Base-by-base conservation (phyloP, 768 basidiomycete genomes). In the Macrolepiota dolichaula region DNA sequence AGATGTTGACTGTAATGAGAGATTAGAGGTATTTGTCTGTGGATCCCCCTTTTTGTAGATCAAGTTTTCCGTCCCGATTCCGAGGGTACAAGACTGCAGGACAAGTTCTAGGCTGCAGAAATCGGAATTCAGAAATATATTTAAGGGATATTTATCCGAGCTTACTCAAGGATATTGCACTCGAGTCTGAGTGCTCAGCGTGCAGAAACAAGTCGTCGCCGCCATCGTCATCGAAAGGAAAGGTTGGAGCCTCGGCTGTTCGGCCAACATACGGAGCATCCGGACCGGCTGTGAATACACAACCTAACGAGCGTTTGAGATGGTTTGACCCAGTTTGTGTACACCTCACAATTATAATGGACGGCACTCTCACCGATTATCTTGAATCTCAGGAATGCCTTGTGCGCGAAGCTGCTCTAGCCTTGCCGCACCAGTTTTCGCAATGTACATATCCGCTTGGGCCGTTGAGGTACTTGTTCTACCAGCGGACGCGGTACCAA, bases 391-490 rank as follows among this genome's bases (percentile, higher is more conserved):
- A 84, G 62, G 77, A 81, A 24, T 75, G 79, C 51, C 77, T 84
- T 27, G 72, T 83, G 35, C 74, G 77, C 63, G 80, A 82, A 69
- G 85, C 78, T 61, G 79, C 73, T 11, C 76, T 85, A 38, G 86
- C 86, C 3, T 72, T 90, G 32, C 88, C 82, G 29, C 82, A 85
- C 66, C 80, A 85, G 63, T 88, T 88, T 62, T 84, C 84, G 19
- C 80, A 82, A 56, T 91, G 89, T 66, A 86, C 88, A 4, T 87
- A 85, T 69, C 67, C 73, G 44, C 71, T 84, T 63, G 87, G 89
- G 0, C 74, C 77, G 22, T 72, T 90, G 36, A 77, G 85, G 81
- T 81, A 61, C 59, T 64, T 63, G 12, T 32, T 55, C 24, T 51
- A 54, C 9, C 38, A 47, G 38, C 27, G n/a, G 25, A 52, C 60